Base-by-base conservation (phyloP, 805 yeast species). In the Kuraishia piskuri region DNA sequence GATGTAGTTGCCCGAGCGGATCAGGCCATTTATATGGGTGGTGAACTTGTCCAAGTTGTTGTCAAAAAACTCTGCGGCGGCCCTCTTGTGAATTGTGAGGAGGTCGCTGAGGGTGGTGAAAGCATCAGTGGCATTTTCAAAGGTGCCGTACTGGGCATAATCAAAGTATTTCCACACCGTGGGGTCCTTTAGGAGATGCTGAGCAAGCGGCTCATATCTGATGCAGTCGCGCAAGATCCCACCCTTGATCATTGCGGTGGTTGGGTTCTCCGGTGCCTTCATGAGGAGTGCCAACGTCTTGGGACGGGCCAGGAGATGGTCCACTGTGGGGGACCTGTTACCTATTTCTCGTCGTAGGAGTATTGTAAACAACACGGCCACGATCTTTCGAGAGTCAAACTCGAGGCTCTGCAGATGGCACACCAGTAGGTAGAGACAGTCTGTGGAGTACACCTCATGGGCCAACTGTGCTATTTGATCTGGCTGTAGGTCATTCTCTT, bases 121-220 rank as follows among this genome's bases (percentile, higher is more conserved):
- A 1, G 96, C 82, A 64, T 90, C 97, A 0, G 97, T 88, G 54
- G 96, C 90, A 22, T 88, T 81, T 69, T 94, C 98, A 71, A 94
- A 94, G 25, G 86, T 82, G 3, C 84, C 85, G 44, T 78, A 74
- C 59, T 83, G 85, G 45, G 88, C 88, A 65, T 87, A 89, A 48
- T 79, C 81, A 68, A 94, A 92, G 61, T 83, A 85, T 56, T 81
- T 80, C 98, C 98, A 94, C 57, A 92, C 76, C 22, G 73, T 70
- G 20, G 80, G 77, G 57, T 83, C 83, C 47, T 75, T 69, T 46
- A 92, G 63, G 10, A 90, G 74, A 55, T 78, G 76, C 52, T 76
- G 72, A 36, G 87, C 78, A 53, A 94, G 74, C 49, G 73, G 76
- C 66, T 90, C 97, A 64, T 83, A 82, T 63, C 86, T 87, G 56